Conservation (phyloP, 192 early-diverging fungal species). For the Podila horticola region DNA sequence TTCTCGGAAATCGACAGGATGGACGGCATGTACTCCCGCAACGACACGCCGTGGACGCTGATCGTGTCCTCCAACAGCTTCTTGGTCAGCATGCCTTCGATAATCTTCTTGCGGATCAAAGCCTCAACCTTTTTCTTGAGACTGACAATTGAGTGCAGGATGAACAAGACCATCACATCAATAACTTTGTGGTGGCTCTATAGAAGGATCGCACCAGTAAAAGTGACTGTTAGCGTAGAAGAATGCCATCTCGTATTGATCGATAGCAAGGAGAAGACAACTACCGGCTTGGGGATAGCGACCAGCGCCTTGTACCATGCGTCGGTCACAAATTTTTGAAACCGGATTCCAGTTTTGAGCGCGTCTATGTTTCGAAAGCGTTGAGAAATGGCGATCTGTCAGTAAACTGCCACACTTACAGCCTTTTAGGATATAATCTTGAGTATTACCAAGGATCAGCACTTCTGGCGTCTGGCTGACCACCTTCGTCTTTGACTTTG, state of each 20-base stretch:
- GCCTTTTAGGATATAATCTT: not conserved
- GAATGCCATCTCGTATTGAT: not conserved
- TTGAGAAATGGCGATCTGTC: not conserved
- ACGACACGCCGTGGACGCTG: conserved; percentile 53
- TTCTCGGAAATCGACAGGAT: conserved; percentile 70
- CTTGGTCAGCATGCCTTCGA: conserved; percentile 50
- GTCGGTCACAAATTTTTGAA: conserved; percentile 74
- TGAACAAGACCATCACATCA: conserved; percentile 62
- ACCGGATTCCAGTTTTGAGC: conserved; percentile 70
- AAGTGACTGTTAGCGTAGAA: not conserved
- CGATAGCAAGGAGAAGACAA: not conserved
- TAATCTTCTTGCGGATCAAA: conserved; percentile 63
- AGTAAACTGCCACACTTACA: not conserved
- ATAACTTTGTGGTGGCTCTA: conserved; percentile 61
- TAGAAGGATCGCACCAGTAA: not conserved
- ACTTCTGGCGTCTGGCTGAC: conserved; percentile 55
- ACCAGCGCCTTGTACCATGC: conserved; percentile 75
- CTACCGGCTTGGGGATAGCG: conserved; percentile 59
- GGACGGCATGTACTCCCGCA: conserved; percentile 57
- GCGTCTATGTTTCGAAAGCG: conserved; percentile 60
- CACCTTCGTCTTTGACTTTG: conserved; percentile 13
- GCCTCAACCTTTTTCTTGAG: conserved; percentile 65
- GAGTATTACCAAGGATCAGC: conserved; percentile 55
- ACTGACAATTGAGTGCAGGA: conserved; percentile 59
- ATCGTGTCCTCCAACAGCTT: conserved; percentile 60